These are phyloP conservation scores for Chrysoporthe puriensis DNA, from an alignment of 2,329 filamentous ascomycete species.

Conservation along the genomic window DNA sequence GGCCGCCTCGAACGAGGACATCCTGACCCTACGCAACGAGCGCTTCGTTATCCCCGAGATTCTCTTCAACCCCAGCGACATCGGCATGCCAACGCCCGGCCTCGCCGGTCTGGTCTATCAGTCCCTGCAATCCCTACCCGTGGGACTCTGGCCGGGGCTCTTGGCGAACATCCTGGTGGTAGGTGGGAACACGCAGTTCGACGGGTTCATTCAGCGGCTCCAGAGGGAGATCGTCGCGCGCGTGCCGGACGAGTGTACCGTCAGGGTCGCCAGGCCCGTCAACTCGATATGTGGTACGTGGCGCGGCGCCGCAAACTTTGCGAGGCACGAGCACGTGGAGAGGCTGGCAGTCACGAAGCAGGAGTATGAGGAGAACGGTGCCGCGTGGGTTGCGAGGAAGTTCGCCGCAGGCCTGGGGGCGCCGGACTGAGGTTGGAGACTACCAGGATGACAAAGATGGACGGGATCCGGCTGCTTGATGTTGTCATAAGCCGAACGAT, in stretches of 20 bases:
- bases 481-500: background rate
- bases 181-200: constrained; percentile 80
- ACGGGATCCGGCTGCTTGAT: background rate
- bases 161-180: constrained; percentile 88
- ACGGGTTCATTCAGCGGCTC: constrained; percentile 80
- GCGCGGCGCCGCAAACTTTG: constrained; percentile 81
- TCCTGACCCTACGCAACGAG: constrained; percentile 87
- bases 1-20: constrained; percentile 67
- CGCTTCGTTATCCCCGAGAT: constrained; percentile 89
- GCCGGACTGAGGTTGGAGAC: constrained; percentile 24
- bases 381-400: constrained; percentile 71
- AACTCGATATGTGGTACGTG: constrained; percentile 83
- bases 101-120: constrained; percentile 83
- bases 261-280: constrained; percentile 70
- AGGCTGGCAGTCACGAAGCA: constrained; percentile 77
- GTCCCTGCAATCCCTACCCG: constrained; percentile 72
- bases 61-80: constrained; percentile 83
- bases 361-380: constrained; percentile 89
- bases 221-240: constrained; percentile 73
- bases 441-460: too few relatives aligned
- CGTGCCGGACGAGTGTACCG: constrained; percentile 75
- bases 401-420: constrained; percentile 55
- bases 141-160: constrained; percentile 82
- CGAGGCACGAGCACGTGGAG: constrained; percentile 68
- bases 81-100: constrained; percentile 82